phyloP scores from a whole-genome alignment of 2,329 filamentous ascomycete genomes.

The Cryphonectria japonica region DNA sequence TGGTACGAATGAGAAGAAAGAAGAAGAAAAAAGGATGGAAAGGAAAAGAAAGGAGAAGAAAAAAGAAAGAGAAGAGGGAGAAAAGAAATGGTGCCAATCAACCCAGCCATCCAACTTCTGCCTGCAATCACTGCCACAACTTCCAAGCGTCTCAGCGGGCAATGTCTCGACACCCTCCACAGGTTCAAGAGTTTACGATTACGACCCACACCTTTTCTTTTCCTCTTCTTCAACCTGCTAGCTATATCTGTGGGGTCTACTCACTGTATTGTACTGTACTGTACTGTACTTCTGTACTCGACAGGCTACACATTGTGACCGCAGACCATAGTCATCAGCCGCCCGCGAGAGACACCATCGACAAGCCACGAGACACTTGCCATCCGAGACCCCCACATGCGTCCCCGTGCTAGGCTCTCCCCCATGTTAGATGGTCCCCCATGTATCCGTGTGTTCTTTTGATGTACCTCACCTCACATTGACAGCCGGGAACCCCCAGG shows the following conservation, averaged over 20 bases:
- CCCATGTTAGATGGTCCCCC: neutral
- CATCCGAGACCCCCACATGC: constrained; percentile 12
- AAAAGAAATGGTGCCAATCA: neutral
- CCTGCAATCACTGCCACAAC: neutral
- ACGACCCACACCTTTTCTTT: neutral
- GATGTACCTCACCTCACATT: neutral
- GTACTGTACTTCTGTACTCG: constrained; percentile 1
- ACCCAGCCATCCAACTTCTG: neutral
- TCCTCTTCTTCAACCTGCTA: neutral
- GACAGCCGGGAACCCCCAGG: neutral
- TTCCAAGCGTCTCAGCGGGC: neutral
- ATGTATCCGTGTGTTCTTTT: neutral
- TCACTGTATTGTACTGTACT: neutral
- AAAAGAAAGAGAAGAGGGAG: too few relatives aligned
- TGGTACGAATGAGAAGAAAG: too few relatives aligned
- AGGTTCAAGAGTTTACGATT: neutral
- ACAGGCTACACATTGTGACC: neutral
- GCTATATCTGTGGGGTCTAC: neutral
- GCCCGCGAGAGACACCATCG: constrained; percentile 4
- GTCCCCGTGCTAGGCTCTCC: neutral
- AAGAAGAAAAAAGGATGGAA: too few relatives aligned
- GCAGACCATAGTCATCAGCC: constrained; percentile 5
- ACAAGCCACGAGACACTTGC: constrained; percentile 18
- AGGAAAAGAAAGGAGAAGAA: too few relatives aligned
- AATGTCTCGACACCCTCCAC: neutral